phyloP scores from a whole-genome alignment of 352 stramenopile species.

The Lagenidium giganteum region DNA sequence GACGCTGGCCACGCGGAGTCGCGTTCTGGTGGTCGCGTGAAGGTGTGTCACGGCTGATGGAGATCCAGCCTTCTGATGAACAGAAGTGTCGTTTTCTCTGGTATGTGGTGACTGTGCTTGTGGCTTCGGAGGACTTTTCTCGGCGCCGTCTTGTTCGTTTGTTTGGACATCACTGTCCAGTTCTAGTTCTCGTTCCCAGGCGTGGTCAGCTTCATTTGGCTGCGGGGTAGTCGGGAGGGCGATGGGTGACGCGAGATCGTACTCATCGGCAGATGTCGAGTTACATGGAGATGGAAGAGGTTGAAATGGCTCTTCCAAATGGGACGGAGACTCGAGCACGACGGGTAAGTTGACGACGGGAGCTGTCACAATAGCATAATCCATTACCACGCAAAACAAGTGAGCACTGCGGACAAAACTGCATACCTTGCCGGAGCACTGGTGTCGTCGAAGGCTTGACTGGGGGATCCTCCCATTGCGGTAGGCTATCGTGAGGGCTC shows the following conservation, averaged over 20 bases:
- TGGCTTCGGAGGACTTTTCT: background rate
- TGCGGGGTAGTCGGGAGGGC: constrained; percentile 37
- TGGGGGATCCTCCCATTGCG: constrained; percentile 39
- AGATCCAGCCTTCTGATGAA: no score
- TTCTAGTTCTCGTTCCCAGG: constrained; percentile 20
- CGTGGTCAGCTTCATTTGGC: constrained; percentile 13
- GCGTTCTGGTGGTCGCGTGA: no score
- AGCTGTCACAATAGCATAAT: no score
- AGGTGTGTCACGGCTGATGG: no score
- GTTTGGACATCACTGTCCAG: constrained; percentile 13
- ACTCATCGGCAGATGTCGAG: constrained; percentile 35
- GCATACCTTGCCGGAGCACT: background rate
- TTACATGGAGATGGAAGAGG: constrained; percentile 25
- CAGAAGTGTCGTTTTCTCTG: no score
- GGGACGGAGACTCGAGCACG: no score
- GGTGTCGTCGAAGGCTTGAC: background rate
- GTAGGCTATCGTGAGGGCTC: constrained; percentile 55
- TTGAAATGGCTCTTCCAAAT: no score
- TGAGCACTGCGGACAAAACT: no score
- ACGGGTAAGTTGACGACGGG: no score
- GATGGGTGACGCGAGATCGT: constrained; percentile 63
- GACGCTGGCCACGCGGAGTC: no score
- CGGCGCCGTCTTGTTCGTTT: background rate
- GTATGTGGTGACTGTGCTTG: constrained; percentile 11
- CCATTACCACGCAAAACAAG: no score